Evolutionary conservation across 148 eudicot genomes (phyloP).

Genomic region (Silene conica): DNA sequence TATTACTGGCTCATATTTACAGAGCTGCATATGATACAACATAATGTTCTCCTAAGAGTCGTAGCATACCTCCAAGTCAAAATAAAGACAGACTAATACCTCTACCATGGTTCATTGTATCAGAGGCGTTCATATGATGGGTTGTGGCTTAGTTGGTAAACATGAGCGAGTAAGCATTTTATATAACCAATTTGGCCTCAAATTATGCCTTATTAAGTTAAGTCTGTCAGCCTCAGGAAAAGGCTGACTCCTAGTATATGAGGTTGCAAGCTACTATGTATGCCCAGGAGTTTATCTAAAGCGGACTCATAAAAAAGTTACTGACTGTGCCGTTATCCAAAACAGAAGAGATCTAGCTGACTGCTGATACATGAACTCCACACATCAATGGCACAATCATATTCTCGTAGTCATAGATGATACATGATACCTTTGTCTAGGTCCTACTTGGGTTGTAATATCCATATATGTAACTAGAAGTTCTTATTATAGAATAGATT

Average conservation of each 20-base stretch:
- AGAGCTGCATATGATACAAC: neutral
- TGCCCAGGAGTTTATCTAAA: neutral
- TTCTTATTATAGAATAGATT: neutral
- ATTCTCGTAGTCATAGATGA: neutral
- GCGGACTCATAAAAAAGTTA: neutral
- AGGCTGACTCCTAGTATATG: neutral
- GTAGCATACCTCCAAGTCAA: too few relatives aligned
- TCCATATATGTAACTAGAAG: neutral
- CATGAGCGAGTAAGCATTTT: too few relatives aligned
- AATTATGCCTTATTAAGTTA: too few relatives aligned
- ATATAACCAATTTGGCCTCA: too few relatives aligned
- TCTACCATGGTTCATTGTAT: too few relatives aligned
- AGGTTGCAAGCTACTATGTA: neutral
- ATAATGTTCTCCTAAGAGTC: too few relatives aligned
- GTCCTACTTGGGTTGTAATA: neutral
- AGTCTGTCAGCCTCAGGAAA: too few relatives aligned
- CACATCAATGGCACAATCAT: neutral
- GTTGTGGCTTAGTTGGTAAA: too few relatives aligned
- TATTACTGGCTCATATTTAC: too few relatives aligned
- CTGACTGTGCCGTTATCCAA: neutral
- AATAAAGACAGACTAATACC: too few relatives aligned
- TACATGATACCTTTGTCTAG: neutral
- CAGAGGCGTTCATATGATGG: too few relatives aligned
- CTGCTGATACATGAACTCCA: neutral
- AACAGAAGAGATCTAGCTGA: neutral